A percentile compares a stretch with the other conserved stretches of the same genome.
Evolutionary conservation across 495 filamentous ascomycete species (phyloP).

Genomic region (Rhypophila decipiens): DNA sequence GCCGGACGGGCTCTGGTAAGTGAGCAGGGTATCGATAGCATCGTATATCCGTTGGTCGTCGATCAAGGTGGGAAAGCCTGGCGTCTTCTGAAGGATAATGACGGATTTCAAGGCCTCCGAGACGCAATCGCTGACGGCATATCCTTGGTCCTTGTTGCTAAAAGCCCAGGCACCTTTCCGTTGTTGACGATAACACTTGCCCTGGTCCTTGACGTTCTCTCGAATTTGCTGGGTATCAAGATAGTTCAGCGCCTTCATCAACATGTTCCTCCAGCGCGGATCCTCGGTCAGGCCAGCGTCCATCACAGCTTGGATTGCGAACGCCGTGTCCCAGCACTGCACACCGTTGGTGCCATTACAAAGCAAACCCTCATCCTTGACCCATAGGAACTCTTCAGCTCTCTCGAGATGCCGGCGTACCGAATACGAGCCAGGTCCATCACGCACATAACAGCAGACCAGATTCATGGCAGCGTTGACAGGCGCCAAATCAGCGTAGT

Average conservation of each 20-base stretch:
- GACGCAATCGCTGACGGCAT: slow-evolving; percentile 91
- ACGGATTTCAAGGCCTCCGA: slow-evolving; percentile 85
- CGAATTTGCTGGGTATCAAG: slow-evolving; percentile 88
- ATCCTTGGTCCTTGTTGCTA: slow-evolving; percentile 84
- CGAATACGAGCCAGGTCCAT: slow-evolving; percentile 70
- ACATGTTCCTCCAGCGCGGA: slow-evolving; percentile 74
- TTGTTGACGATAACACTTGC: slow-evolving; percentile 81
- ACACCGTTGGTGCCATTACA: slow-evolving; percentile 96
- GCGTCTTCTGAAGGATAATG: slow-evolving; percentile 73
- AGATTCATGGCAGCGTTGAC: slow-evolving; percentile 88
- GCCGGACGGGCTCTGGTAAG: slow-evolving; percentile 85
- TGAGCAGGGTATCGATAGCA: slow-evolving; percentile 81
- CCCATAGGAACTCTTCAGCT: slow-evolving; percentile 82
- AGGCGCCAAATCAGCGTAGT: slow-evolving; percentile 78
- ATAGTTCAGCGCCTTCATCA: slow-evolving; percentile 76
- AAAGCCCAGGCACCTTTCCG: slow-evolving; percentile 95
- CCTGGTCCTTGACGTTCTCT: slow-evolving; percentile 72
- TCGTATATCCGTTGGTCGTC: slow-evolving; percentile 72
- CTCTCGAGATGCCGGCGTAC: slow-evolving; percentile 75
- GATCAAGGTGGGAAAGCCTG: slow-evolving; percentile 68
- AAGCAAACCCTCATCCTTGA: slow-evolving; percentile 87
- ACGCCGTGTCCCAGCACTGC: slow-evolving; percentile 93
- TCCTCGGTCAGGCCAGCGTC: slow-evolving; percentile 74
- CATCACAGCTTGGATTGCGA: slow-evolving; percentile 73
- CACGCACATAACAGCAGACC: slow-evolving; percentile 72